Evolutionary conservation across 495 filamentous ascomycete species (phyloP), one percentile per base, ranked within the genome.

Genomic region (Massariosphaeria phaeospora): DNA sequence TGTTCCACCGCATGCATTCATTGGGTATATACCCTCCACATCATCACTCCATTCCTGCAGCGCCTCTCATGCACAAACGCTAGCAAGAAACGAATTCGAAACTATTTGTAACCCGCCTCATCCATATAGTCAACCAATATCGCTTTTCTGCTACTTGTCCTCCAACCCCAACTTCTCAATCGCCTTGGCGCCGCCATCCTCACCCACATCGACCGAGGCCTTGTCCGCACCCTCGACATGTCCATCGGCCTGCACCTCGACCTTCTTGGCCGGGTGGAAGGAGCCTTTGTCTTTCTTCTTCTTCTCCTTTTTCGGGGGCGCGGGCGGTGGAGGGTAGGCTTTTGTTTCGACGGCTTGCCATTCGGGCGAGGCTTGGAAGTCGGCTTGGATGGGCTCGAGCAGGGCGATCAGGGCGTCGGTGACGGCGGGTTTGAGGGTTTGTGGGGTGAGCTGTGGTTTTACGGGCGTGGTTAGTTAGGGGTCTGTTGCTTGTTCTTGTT

Each of bases 361-460:
- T 63, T 91, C 89, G 13, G 73, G 62, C 0, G 79, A 84, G 2
- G 75, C 78, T 52, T 86, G 72, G 71, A 78, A 96, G 15, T 80
- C 83, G 3, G 66, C 76, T 51, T 83, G 81, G 47, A 97, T 91
- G 1, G 91, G 87, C 3, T 74, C 79, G 48, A 95, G 75, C 15
- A 96, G 75, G 11, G 75, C 69, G 52, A 79, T 79, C n/a, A 97
- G 75, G 20, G 78, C 87, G 3, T 75, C 73, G 20, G 83, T 74
- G 4, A 91, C 79, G 29, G 84, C 89, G 27, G 82, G 76, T 72
- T 97, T 97, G 20, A 96, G 75, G 7, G 84, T 68, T 74, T 94
- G 88, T 0, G 91, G 91, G 10, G 83, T 86, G 46, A 97, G 76
- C 85, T 93, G 48, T n/a, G n/a, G n/a, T n/a, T n/a, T n/a, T n/a